These are phyloP conservation scores for Barnettozyma salicaria DNA, from an alignment of 805 yeast species.

Conservation along the genomic window DNA sequence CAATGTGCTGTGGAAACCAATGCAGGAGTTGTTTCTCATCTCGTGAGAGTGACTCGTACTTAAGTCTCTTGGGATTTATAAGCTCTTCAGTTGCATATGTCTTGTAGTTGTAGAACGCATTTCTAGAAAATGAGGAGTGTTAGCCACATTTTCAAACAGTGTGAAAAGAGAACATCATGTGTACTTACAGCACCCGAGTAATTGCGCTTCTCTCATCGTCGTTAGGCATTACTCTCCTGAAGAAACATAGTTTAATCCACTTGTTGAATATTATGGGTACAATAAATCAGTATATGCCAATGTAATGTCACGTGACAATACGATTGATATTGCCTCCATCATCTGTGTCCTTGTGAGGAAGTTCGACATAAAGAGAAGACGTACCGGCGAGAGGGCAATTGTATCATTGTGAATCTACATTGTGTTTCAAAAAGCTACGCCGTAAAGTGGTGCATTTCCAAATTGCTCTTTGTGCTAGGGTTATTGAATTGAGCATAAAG, in stretches of 20 bases:
- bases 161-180: not conserved
- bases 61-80: constrained; percentile 29
- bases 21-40: constrained; percentile 40
- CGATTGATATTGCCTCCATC: no score
- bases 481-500: no score
- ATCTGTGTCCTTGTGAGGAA: no score
- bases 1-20: constrained; percentile 43
- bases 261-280: not conserved
- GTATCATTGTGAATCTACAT: no score
- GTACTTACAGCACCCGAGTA: constrained; percentile 4
- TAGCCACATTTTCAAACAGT: no score
- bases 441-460: no score
- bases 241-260: not conserved
- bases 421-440: no score
- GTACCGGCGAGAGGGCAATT: no score
- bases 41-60: constrained; percentile 31
- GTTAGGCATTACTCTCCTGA: not conserved
- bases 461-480: no score
- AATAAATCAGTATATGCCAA: not conserved
- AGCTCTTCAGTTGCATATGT: constrained; percentile 30
- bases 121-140: no score
- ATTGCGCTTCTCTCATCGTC: not conserved
- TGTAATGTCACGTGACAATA: no score
- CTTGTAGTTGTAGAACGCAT: constrained; percentile 31
- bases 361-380: no score